Evolutionary conservation across 1,284 basidiomycete genomes (phyloP).

Genomic region (Mycena sp.): DNA sequence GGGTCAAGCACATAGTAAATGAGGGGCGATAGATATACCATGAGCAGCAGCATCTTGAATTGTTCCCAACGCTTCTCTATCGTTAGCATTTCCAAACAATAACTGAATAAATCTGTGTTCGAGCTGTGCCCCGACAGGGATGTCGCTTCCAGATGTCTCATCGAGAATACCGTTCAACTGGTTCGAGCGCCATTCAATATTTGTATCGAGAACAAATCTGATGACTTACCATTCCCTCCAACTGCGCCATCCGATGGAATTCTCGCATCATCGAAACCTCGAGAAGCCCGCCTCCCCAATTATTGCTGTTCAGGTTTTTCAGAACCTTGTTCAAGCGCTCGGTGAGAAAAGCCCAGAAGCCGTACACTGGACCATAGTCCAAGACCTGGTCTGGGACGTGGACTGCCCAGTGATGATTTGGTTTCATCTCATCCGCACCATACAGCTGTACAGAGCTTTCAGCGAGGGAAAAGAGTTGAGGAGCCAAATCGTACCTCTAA

Average conservation of each 20-base stretch:
- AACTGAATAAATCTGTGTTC: background rate
- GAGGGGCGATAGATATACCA: background rate
- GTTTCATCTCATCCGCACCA: constrained; percentile 34
- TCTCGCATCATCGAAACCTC: background rate
- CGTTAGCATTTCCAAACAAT: background rate
- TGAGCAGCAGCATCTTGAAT: background rate
- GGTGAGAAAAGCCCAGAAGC: too few species aligned
- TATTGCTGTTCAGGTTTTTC: too few species aligned
- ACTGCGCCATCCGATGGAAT: background rate
- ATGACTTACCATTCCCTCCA: background rate
- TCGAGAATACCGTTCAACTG: background rate
- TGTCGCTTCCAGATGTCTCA: too few species aligned
- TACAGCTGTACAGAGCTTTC: too few species aligned
- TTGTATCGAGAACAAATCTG: background rate
- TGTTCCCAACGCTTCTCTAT: too few species aligned
- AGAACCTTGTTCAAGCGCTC: too few species aligned
- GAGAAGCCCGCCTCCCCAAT: too few species aligned
- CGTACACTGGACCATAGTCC: too few species aligned
- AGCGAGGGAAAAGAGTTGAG: background rate
- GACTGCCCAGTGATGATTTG: too few species aligned
- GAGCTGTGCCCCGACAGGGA: background rate
- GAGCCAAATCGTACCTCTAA: background rate
- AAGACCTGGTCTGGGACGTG: too few species aligned
- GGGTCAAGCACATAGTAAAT: background rate
- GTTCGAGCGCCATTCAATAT: background rate